A percentile compares a stretch with the other conserved stretches of the same genome.
Evolutionary conservation across 2,329 filamentous ascomycete genomes (phyloP).

Genomic region (Tolypocladium pustulatum): DNA sequence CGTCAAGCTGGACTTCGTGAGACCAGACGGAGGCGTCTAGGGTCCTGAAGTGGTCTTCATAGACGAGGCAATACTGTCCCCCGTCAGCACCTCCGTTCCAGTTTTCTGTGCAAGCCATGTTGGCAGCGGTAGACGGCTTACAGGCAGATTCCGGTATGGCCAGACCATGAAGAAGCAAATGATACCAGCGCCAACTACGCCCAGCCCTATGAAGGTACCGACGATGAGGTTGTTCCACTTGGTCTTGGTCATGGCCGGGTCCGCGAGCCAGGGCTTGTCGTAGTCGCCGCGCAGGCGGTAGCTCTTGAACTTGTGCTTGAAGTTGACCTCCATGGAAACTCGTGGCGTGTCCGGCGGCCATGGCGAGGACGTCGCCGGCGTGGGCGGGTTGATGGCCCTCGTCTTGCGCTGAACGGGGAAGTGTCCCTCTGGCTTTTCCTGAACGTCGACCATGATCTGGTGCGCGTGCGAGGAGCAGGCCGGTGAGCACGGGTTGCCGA

Average conservation of each 20-base stretch:
- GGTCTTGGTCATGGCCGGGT: constrained; percentile 20
- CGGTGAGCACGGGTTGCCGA: not conserved
- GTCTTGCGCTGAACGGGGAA: not conserved
- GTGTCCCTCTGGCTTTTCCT: not conserved
- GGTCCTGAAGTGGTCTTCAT: constrained; percentile 36
- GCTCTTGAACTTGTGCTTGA: constrained; percentile 17
- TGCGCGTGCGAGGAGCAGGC: not conserved
- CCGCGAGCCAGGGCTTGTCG: constrained; percentile 27
- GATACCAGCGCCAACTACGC: constrained; percentile 20
- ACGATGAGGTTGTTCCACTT: constrained; percentile 25
- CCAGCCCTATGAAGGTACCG: constrained; percentile 18
- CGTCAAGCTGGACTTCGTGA: constrained; percentile 33
- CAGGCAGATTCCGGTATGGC: constrained; percentile 13
- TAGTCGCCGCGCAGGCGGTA: constrained; percentile 21
- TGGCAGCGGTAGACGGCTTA: not conserved
- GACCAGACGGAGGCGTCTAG: constrained; percentile 36
- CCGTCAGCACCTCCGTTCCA: not conserved
- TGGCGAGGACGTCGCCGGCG: not conserved
- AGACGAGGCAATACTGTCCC: constrained; percentile 33
- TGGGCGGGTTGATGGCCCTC: not conserved
- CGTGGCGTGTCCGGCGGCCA: not conserved
- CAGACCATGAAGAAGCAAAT: constrained; percentile 20
- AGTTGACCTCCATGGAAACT: constrained; percentile 2
- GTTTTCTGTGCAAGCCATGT: not conserved
- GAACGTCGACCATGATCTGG: not conserved